phyloP scores from a whole-genome alignment of 2,329 filamentous ascomycete genomes.

The Sarocladium kiliense region DNA sequence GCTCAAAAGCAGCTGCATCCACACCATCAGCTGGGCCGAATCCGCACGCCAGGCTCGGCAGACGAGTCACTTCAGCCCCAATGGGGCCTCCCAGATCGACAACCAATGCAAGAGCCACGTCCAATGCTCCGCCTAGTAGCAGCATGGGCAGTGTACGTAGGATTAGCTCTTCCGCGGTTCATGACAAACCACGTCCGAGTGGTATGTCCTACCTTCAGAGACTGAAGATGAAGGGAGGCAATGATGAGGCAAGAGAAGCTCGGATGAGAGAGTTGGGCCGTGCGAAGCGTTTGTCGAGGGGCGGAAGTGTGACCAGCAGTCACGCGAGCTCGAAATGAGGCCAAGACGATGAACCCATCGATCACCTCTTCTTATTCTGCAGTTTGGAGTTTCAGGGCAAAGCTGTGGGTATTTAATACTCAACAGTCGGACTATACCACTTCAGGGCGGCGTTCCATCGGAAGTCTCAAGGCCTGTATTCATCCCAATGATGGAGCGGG shows the following conservation, averaged over 20 bases:
- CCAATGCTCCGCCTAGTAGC: background rate
- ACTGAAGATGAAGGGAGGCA: background rate
- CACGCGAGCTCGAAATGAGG: background rate
- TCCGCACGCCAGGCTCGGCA: background rate
- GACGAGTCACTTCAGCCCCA: background rate
- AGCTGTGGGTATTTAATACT: too few species aligned
- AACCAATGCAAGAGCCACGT: background rate
- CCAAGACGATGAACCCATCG: too few species aligned
- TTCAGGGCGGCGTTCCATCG: too few species aligned
- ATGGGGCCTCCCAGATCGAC: background rate
- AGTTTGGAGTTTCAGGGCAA: too few species aligned
- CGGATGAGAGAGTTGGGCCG: conserved; percentile 4
- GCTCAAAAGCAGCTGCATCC: background rate
- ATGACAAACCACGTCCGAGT: background rate
- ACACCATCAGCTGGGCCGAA: background rate
- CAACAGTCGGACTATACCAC: too few species aligned
- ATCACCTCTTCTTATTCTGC: too few species aligned
- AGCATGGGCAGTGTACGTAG: background rate
- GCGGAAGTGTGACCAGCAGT: background rate
- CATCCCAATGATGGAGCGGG: too few species aligned
- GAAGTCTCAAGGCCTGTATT: too few species aligned
- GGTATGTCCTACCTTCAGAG: background rate
- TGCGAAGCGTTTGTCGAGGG: background rate
- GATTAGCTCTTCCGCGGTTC: background rate
- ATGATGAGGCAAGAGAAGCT: conserved; percentile 1